These are phyloP conservation scores for Peziza echinospora DNA, from an alignment of 495 filamentous ascomycete genomes.

Conservation along the genomic window DNA sequence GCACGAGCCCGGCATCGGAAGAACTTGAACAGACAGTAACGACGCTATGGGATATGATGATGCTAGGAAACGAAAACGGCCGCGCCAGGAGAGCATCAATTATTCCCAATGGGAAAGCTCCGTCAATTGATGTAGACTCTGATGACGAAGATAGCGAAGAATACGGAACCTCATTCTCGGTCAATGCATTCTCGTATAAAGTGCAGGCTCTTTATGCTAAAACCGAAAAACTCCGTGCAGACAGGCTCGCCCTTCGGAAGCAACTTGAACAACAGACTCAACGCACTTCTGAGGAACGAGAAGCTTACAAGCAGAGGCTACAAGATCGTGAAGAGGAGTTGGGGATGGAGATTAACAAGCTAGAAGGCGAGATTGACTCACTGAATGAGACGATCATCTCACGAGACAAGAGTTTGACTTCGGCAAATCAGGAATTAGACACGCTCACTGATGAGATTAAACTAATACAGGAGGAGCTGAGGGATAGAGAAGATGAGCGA, in stretches of 20 bases:
- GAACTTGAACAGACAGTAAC: conserved; percentile 35
- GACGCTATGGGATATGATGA: conserved; percentile 53
- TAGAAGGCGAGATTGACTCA: conserved; percentile 1
- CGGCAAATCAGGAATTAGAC: conserved; percentile 45
- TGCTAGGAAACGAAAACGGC: conserved; percentile 38
- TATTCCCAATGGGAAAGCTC: conserved; percentile 25
- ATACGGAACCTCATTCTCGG: conserved; percentile 37
- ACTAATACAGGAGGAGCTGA: conserved; percentile 63
- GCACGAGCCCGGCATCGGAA: conserved; percentile 15
- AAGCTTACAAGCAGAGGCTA: background rate
- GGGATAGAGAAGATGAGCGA: conserved; percentile 31
- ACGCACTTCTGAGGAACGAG: background rate
- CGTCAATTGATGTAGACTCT: conserved; percentile 25
- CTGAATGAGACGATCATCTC: conserved; percentile 1
- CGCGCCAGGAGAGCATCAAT: conserved; percentile 29
- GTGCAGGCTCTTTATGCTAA: conserved; percentile 49
- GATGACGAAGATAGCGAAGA: conserved; percentile 27
- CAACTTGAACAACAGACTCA: background rate
- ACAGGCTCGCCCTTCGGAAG: background rate
- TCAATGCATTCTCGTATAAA: conserved; percentile 47
- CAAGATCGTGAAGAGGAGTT: background rate
- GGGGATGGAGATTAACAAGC: background rate
- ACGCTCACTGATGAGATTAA: conserved; percentile 74
- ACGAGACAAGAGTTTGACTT: background rate
- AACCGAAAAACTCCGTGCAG: conserved; percentile 21